A percentile compares a stretch with the other conserved stretches of the same genome.
These are phyloP conservation scores for Triticum monococcum DNA, from an alignment of 176 grass and related monocot genomes.

Conservation along the genomic window DNA sequence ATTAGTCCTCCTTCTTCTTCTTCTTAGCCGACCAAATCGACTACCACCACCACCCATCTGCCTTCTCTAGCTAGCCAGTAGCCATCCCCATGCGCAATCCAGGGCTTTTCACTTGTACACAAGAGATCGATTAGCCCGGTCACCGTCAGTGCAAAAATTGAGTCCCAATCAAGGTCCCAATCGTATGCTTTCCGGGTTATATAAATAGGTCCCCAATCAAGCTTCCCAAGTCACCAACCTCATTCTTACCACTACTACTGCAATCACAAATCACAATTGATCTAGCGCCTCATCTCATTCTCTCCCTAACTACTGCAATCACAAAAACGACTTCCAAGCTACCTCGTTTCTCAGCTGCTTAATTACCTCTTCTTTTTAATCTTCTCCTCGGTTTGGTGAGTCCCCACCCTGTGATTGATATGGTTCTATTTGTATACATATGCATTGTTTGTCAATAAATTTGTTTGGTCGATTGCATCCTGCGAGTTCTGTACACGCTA, in stretches of 20 bases:
- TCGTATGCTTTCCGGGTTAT: conserved; percentile 9
- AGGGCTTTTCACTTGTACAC: conserved; percentile 12
- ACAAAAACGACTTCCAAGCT: too few species aligned
- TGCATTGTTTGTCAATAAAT: too few species aligned
- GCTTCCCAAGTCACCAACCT: conserved; percentile 26
- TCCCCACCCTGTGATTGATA: too few species aligned
- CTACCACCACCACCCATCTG: background rate
- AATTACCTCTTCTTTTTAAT: too few species aligned
- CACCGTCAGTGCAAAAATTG: background rate
- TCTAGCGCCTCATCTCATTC: too few species aligned
- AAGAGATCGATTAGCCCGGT: background rate
- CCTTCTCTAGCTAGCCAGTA: background rate
- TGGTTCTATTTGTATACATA: too few species aligned
- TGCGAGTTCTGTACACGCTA: too few species aligned
- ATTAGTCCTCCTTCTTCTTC: background rate
- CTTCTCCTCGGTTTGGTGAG: too few species aligned
- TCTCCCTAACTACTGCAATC: too few species aligned
- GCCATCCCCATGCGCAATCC: conserved; percentile 25
- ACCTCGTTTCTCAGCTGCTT: too few species aligned
- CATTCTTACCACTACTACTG: background rate
- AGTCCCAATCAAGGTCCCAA: too few species aligned
- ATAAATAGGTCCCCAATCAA: conserved; percentile 31
- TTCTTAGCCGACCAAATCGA: conserved; percentile 51
- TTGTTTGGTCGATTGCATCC: too few species aligned
- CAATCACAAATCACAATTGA: background rate